These are phyloP conservation scores for Dimocarpus longan DNA, from an alignment of 345 rosid species.

Conservation along the genomic window DNA sequence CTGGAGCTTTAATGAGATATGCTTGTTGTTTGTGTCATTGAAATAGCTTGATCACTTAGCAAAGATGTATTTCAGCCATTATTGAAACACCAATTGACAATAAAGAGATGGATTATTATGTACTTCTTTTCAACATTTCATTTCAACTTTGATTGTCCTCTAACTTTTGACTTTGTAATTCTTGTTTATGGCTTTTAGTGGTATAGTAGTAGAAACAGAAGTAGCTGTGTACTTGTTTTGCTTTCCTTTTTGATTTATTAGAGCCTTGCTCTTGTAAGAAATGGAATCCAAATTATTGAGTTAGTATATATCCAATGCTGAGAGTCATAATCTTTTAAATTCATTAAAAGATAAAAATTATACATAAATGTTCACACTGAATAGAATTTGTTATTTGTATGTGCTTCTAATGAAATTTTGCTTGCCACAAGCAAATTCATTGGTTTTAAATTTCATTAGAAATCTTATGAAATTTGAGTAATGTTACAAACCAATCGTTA, in stretches of 20 bases:
- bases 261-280: too few species aligned
- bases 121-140: not conserved
- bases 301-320: too few species aligned
- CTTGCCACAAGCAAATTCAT: too few species aligned
- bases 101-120: conserved; percentile 24
- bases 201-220: not conserved
- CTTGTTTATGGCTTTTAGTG: not conserved
- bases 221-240: not conserved
- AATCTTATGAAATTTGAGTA: not conserved
- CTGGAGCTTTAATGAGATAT: conserved; percentile 5
- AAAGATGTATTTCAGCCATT: conserved; percentile 15
- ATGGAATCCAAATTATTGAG: not conserved
- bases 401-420: not conserved
- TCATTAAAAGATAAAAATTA: too few species aligned
- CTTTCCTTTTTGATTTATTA: not conserved
- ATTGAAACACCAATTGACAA: conserved; percentile 22
- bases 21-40: conserved; percentile 5
- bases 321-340: too few species aligned
- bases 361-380: too few species aligned
- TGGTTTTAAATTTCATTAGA: too few species aligned
- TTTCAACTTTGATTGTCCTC: not conserved
- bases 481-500: too few species aligned
- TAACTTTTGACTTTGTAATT: not conserved
- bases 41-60: conserved; percentile 1
- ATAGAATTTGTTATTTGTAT: too few species aligned